Evolutionary conservation across 176 grass and related monocot species (phyloP), one percentile per base, ranked within the genome.

Genomic region (Ensete ventricosum): DNA sequence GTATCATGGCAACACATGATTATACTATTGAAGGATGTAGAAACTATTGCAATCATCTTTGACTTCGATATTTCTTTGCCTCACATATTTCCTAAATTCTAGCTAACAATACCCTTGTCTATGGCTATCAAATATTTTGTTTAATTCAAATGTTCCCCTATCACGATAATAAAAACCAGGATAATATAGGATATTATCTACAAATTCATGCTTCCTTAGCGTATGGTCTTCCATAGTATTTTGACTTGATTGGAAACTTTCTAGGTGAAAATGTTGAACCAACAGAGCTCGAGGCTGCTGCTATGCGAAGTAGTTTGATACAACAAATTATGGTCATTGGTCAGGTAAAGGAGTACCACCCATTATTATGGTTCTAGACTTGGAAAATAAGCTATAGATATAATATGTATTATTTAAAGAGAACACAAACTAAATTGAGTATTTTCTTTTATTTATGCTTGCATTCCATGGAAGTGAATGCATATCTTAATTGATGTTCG

Each of bases 211-310:
- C 27, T 48, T 48, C 9, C n/a, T 9, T 9, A 20, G 14, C 1
- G 10, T 58, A 25, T 26, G 21, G 24, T 75, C 49, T 75, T 59
- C 9, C 14, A 54, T 24, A n/a, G 16, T 29, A 8, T n/a, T 72
- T 25, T 54, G 62, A 60, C 60, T 53, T 69, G 64, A 54, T 43
- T 14, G 51, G 57, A 55, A 73, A 62, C 64, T 74, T 71, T 83
- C 51, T 71, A 98, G 94, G 94, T 78, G 94, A 98, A 87, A 98
- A 98, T 82, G 90, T 98, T 81, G 94, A 98, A 66, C 94, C 90
- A 50, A 72, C 82, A 82, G 94, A 93, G 34, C 81, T 98, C 20
- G 94, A 98, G 81, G 94, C 84, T 71, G 82, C 90, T 64, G 94
- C 88, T 48, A 67, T 80, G 75, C 82, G 79, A 82, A 98, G 90